Evolutionary conservation across 2,329 filamentous ascomycete species (phyloP), one percentile per base, ranked within the genome.

Genomic region (Blastomyces percursus): DNA sequence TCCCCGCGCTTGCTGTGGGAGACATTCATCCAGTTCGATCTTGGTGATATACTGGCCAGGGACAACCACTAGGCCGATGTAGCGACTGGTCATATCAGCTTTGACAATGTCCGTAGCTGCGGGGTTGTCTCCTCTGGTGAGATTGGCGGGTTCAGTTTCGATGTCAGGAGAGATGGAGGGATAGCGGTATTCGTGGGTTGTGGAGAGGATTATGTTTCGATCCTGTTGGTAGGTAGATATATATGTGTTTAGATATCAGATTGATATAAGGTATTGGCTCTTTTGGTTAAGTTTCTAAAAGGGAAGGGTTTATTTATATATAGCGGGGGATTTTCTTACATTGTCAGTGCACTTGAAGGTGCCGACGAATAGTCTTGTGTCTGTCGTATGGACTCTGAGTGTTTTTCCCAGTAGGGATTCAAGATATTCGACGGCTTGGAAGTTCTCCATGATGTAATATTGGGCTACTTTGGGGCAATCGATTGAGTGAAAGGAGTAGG

Each of bases 291-390:
- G n/a, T 32, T 32, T 3, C 30, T 30, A 24, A 42, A 51, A 27
- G 24, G 44, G 61, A 35, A 48, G n/a, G 55, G 38, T 11, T 19
- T n/a, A 8, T 57, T 27, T 38, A 38, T 38, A 38, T 38, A 38
- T 11, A 38, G 24, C 21, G 8, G 24, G 60, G 14, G 19, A 16
- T 27, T 50, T 11, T 19, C 83, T 59, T 78, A 95, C 91, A 64
- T 88, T 86, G 79, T 99, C 94, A 38, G 92, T 96, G 79, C 94
- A 99, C 76, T 95, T 96, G 77, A 99, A 89, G 66, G 86, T 82
- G 24, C 94, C 94, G 62, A 91, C 85, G 75, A 97, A 99, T 74
- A 96, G 86, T 64, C 94, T 89, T 19, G 84, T 85, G 73, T 97
- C 93, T 4, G 86, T 89, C 16, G 88, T 90, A 69, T 89, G 84